These are phyloP conservation scores for Cercospora sp. DNA, from an alignment of 2,329 filamentous ascomycete species.

Conservation along the genomic window DNA sequence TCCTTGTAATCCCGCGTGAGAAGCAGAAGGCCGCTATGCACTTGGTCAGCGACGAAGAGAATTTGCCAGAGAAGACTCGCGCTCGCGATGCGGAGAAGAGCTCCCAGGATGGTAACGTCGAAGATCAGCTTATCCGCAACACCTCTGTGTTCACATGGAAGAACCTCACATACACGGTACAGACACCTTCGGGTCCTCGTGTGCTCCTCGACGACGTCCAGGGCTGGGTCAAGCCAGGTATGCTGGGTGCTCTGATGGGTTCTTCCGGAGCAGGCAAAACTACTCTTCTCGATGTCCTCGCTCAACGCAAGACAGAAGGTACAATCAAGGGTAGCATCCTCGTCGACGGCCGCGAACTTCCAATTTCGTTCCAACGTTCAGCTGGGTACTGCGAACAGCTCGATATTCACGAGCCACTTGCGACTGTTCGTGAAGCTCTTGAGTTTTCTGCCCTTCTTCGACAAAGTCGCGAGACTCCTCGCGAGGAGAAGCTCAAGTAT, in stretches of 20 bases:
- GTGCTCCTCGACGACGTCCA: conserved; percentile 60
- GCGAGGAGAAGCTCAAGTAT: conserved; percentile 65
- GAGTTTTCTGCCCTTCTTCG: conserved; percentile 66
- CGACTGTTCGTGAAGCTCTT: conserved; percentile 66
- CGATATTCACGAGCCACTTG: conserved; percentile 66
- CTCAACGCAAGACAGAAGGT: conserved; percentile 49
- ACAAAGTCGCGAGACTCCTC: conserved; percentile 58
- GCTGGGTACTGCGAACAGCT: conserved; percentile 62
- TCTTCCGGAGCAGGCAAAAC: conserved; percentile 61
- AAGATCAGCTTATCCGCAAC: conserved; percentile 55
- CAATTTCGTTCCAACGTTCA: conserved; percentile 52
- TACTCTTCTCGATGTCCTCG: conserved; percentile 43
- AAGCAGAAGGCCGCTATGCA: conserved; percentile 45
- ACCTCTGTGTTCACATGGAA: conserved; percentile 80
- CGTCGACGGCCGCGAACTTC: conserved; percentile 45
- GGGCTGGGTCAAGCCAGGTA: conserved; percentile 74
- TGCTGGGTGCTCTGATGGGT: conserved; percentile 78
- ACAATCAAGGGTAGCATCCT: conserved; percentile 49
- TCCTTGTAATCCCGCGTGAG: conserved; percentile 63
- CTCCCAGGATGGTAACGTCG: conserved; percentile 18
- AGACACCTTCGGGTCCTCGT: conserved; percentile 47
- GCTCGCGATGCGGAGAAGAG: conserved; percentile 11
- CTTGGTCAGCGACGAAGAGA: conserved; percentile 27
- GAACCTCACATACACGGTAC: conserved; percentile 75
- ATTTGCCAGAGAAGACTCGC: conserved; percentile 19